Percentiles rank a stretch among this genome's conserved stretches.
phyloP scores from a whole-genome alignment of 108 stramenopile species.

The Nannochloropsis salina region DNA sequence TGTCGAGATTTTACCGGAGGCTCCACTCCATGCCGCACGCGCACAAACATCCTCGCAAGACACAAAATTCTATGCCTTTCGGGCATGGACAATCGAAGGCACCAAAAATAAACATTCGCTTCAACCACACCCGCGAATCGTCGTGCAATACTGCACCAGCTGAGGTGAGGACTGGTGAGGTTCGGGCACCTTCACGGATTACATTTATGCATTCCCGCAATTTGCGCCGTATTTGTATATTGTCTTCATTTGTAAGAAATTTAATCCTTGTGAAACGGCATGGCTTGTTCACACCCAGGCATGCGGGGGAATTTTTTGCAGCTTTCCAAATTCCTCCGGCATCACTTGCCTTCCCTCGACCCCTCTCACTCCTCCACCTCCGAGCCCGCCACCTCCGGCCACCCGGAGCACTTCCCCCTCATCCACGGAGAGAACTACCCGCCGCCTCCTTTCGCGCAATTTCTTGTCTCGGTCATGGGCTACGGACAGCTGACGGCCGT shows the following conservation, averaged over 20 bases:
- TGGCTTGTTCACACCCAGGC: neutral
- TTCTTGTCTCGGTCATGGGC: neutral
- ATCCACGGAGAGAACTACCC: neutral
- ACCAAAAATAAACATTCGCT: neutral
- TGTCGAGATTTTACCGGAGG: too few relatives aligned
- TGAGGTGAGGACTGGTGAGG: neutral
- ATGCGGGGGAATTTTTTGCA: neutral
- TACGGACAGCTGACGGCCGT: neutral
- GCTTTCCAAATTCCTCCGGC: slow-evolving; percentile 12
- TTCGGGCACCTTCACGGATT: too few relatives aligned
- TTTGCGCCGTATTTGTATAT: too few relatives aligned
- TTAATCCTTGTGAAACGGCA: too few relatives aligned
- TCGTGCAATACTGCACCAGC: slow-evolving; percentile 7
- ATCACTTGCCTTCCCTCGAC: neutral
- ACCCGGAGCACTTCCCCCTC: neutral
- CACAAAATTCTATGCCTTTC: too few relatives aligned
- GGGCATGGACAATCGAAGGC: too few relatives aligned
- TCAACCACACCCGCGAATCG: neutral
- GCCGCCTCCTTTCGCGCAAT: neutral
- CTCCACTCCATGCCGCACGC: too few relatives aligned
- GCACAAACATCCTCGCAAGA: too few relatives aligned
- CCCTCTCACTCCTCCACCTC: neutral
- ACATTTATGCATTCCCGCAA: too few relatives aligned
- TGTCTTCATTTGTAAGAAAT: too few relatives aligned
- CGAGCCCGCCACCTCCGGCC: neutral